Conservation (phyloP, 306 rosid genomes). For the Corylus americana region DNA sequence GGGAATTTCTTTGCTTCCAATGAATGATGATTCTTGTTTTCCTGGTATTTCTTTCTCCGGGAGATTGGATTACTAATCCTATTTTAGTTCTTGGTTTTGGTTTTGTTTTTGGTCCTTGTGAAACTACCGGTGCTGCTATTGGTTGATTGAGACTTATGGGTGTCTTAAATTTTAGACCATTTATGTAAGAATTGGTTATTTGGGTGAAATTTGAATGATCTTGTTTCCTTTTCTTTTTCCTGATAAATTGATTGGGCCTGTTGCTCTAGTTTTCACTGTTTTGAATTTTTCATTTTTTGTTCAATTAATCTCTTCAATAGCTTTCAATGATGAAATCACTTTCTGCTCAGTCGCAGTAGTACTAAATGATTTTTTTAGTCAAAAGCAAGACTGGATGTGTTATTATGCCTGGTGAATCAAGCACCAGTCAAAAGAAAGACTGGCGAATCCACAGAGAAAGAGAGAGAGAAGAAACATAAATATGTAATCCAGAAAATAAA, state of each 20-base stretch:
- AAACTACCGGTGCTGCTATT: neutral
- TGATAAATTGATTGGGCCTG: neutral
- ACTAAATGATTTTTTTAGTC: neutral
- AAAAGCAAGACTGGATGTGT: neutral
- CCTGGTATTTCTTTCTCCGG: slow-evolving; percentile 22
- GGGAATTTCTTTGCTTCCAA: slow-evolving; percentile 21
- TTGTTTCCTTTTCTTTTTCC: neutral
- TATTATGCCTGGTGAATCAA: neutral
- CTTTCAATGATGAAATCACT: neutral
- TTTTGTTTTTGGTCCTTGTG: too few species aligned
- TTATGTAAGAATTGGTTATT: neutral
- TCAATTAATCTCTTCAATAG: neutral
- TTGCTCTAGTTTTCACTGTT: neutral
- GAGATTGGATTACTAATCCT: neutral
- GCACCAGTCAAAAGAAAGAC: neutral
- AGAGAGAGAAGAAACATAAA: too few species aligned
- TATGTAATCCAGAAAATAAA: neutral
- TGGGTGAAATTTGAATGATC: neutral
- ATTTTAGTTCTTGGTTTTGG: neutral
- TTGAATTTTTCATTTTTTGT: neutral
- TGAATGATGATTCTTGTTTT: slow-evolving; percentile 20
- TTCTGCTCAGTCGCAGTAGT: neutral
- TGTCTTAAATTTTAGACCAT: neutral
- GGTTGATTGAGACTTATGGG: neutral
- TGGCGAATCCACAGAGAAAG: neutral